Conservation (phyloP, 495 filamentous ascomycete species). For the Neurospora sp. region DNA sequence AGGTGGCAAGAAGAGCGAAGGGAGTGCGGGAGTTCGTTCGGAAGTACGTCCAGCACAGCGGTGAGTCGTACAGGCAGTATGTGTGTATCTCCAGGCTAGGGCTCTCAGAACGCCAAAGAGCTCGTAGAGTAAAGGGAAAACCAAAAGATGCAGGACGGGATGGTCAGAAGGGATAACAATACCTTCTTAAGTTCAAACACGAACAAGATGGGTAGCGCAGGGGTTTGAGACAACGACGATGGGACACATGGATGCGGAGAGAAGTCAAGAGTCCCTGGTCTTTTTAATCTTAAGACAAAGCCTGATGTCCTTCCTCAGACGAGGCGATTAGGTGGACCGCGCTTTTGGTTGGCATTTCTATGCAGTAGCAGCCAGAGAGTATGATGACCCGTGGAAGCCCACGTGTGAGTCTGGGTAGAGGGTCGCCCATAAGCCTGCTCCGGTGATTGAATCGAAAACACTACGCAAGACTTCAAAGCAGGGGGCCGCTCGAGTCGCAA, state of each 20-base stretch:
- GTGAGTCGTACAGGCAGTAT: constrained; percentile 14
- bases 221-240: constrained; percentile 25
- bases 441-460: constrained; percentile 22
- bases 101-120: background rate
- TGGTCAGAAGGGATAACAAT: constrained; percentile 13
- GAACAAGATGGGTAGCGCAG: constrained; percentile 19
- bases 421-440: constrained; percentile 9
- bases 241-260: constrained; percentile 20
- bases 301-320: constrained; percentile 11
- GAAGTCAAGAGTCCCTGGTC: constrained; percentile 18
- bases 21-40: constrained; percentile 1
- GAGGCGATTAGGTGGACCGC: constrained; percentile 19
- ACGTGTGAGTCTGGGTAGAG: constrained; percentile 16
- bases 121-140: constrained; percentile 1
- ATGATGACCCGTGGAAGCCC: constrained; percentile 5
- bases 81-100: constrained; percentile 4
- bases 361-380: constrained; percentile 5
- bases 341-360: constrained; percentile 5
- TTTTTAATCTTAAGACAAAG: constrained; percentile 16
- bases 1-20: constrained; percentile 7
- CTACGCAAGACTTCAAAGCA: constrained; percentile 23
- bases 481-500: constrained; percentile 24
- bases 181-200: constrained; percentile 19
- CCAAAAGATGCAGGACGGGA: background rate
- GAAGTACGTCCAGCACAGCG: constrained; percentile 7